phyloP scores from a whole-genome alignment of 2,329 filamentous ascomycete genomes.

The Coniella vitis region DNA sequence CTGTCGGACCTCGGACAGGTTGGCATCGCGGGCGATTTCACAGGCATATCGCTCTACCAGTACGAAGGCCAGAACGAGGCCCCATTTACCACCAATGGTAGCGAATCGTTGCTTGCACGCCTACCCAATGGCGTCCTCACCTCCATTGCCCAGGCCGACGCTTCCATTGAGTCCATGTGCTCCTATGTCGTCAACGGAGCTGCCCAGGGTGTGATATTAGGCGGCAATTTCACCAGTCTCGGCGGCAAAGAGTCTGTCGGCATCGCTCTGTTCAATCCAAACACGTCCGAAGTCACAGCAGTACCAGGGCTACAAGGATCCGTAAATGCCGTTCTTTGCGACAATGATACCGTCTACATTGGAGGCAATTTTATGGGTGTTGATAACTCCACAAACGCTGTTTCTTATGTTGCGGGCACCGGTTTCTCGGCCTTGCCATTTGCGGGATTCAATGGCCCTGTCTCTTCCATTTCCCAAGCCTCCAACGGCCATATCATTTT shows the following conservation, averaged over 20 bases:
- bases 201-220: slow-evolving; percentile 71
- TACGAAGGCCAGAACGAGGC: slow-evolving; percentile 73
- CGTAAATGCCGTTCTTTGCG: slow-evolving; percentile 78
- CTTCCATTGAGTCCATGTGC: slow-evolving; percentile 84
- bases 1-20: slow-evolving; percentile 72
- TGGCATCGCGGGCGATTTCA: slow-evolving; percentile 82
- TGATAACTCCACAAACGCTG: slow-evolving; percentile 76
- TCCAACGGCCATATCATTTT: slow-evolving; percentile 83
- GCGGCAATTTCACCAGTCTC: slow-evolving; percentile 92
- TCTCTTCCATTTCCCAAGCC: slow-evolving; percentile 79
- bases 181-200: slow-evolving; percentile 62
- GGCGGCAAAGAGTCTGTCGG: slow-evolving; percentile 68
- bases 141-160: slow-evolving; percentile 69
- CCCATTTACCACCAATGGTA: slow-evolving; percentile 64
- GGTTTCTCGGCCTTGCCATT: slow-evolving; percentile 81
- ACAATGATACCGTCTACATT: slow-evolving; percentile 74
- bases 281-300: slow-evolving; percentile 62
- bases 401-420: slow-evolving; percentile 64
- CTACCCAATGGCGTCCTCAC: slow-evolving; percentile 82
- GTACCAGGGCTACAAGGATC: slow-evolving; percentile 75
- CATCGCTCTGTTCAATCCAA: slow-evolving; percentile 74
- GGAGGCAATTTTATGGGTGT: slow-evolving; percentile 76
- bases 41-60: slow-evolving; percentile 83
- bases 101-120: slow-evolving; percentile 70
- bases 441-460: slow-evolving; percentile 84